Evolutionary conservation across 1,284 basidiomycete genomes (phyloP), one percentile per base, ranked within the genome.

Genomic region (Lentinus polychrous): DNA sequence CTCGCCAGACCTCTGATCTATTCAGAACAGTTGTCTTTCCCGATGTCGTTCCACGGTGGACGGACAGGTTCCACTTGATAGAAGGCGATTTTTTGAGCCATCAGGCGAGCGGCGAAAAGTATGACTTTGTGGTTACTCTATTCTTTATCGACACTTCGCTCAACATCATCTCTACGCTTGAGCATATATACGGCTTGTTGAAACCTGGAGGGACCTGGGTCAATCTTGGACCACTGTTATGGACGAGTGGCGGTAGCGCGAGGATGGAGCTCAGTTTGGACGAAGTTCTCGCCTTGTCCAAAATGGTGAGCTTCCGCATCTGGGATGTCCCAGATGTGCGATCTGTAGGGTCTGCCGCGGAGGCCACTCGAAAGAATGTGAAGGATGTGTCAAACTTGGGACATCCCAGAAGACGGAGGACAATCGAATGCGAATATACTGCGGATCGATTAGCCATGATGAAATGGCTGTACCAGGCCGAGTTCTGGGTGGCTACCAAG

Each of bases 101-200:
- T 53, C 35, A 39, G 64, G 55, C 2, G 36, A 38, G 40, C 39
- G 43, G 49, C 3, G 50, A 12, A 11, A 72, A 74, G 4, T 83
- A 78, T 60, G 77, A 83, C 59, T 76, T 67, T 54, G 67, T 84
- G 52, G 71, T 80, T 8, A 84, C 82, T 4, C 69, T 84, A 8
- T 85, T 83, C 67, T 86, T 86, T 69, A 79, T 86, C 59, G 81
- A 81, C 66, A 84, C 81, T 10, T 80, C 82, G 0, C 62, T 74
- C 39, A 81, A 84, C 57, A 69, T 77, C 17, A 66, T 83, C 49
- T 62, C 72, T 6, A 78, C 78, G 2, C 63, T 78, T 46, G 65
- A 72, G 44, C 75, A 80, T 22, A 78, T 83, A 27, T 66, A 78
- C 56, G 32, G 55, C 12, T 67, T 83, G 18, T 69, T 83, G 12